Base-by-base conservation (phyloP, 805 yeast species). In the Sungouiella blattae region DNA sequence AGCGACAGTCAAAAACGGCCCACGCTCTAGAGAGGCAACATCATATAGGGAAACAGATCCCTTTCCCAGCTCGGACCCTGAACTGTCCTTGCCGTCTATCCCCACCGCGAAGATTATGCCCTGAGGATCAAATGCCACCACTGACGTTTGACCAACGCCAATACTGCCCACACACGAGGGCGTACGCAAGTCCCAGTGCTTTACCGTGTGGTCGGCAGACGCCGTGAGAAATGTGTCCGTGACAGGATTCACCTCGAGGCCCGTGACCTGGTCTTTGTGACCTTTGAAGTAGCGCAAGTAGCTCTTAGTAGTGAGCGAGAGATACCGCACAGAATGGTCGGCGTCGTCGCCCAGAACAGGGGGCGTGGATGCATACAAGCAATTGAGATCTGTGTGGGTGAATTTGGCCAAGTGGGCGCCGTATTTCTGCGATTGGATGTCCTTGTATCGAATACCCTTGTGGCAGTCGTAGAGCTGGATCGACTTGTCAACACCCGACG, bases 331-430 rank as follows among this genome's bases (percentile, higher is more conserved):
- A 11, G 78, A 77, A 52, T 85, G 78, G 44, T 86, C 89, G 32
- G 77, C 80, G n/a, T 45, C 49, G n/a, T 51, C 60, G 4, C 37
- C 36, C 16, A 36, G 47, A 5, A 42, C 51, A 3, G 52, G 35
- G 6, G 70, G 70, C 0, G 98, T 87, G 4, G 96, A 84, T 1
- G 94, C 88, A 54, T 84, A 86, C 11, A 91, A 68, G 50, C 93
- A 82, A 48, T 80, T 79, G 37, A 75, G 70, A 29, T 78, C 80
- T 28, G 75, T 71, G 51, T 83, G 94, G 1, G 96, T 80, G 57
- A 93, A 93, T 30, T 78, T 70, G 2, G 96, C 96, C 25, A 86
- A 61, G 52, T 87, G 88, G 38, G 88, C 85, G 1, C 98, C 98
- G 50, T 93, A 93, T 54, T 93, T 93, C 62, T 88, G 89, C 18